These are phyloP conservation scores for Aspergillaceae sp. DNA, from an alignment of 2,329 filamentous ascomycete genomes.

Conservation along the genomic window DNA sequence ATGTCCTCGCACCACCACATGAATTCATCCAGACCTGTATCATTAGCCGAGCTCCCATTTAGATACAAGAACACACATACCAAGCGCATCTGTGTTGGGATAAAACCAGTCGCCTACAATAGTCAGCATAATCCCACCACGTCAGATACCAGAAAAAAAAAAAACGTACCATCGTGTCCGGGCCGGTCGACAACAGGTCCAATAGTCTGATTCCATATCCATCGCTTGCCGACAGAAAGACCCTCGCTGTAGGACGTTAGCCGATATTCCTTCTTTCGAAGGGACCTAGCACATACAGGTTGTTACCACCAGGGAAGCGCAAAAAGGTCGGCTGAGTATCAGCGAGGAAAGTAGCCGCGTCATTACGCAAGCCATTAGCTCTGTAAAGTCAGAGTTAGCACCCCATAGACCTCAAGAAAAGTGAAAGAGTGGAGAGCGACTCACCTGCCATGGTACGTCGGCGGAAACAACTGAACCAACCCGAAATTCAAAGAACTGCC, in stretches of 20 bases:
- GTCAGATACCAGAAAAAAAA: neutral
- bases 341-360: slow-evolving; percentile 47
- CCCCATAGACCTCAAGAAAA: too few species aligned
- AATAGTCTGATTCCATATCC: slow-evolving; percentile 38
- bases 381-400: slow-evolving; percentile 3
- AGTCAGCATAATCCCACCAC: too few species aligned
- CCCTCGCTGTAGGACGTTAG: slow-evolving; percentile 14
- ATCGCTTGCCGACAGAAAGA: slow-evolving; percentile 19
- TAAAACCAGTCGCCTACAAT: slow-evolving; percentile 48
- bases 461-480: slow-evolving; percentile 19
- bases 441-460: slow-evolving; percentile 15
- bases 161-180: slow-evolving; percentile 35
- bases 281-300: slow-evolving; percentile 33
- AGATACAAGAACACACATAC: too few species aligned
- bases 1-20: slow-evolving; percentile 54
- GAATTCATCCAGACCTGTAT: slow-evolving; percentile 48
- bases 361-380: slow-evolving; percentile 48
- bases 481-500: slow-evolving; percentile 17
- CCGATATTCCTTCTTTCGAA: too few species aligned
- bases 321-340: slow-evolving; percentile 50
- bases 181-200: slow-evolving; percentile 38
- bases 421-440: neutral
- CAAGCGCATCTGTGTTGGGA: slow-evolving; percentile 52
- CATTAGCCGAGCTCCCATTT: too few species aligned
- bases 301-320: slow-evolving; percentile 58